A percentile compares a stretch with the other conserved stretches of the same genome.
Conservation (phyloP, 257 asterid genomes). For the Ligustrum vulgare region DNA sequence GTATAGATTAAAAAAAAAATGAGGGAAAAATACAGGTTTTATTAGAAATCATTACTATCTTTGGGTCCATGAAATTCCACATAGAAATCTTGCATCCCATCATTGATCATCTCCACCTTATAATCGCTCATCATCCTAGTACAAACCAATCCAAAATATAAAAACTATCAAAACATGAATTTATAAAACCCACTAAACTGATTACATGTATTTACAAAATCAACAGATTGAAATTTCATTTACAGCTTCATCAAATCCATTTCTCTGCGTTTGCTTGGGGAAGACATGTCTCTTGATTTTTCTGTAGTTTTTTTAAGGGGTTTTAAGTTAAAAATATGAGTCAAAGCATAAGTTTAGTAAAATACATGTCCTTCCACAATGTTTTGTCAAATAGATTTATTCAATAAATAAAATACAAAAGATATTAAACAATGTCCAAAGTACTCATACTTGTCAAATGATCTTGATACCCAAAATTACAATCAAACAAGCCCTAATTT, state of each 20-base stretch:
- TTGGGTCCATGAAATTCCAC: constrained; percentile 91
- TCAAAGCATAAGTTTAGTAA: no score
- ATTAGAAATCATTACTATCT: constrained; percentile 53
- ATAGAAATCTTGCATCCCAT: constrained; percentile 77
- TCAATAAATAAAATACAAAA: no score
- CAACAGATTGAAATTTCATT: constrained; percentile 20
- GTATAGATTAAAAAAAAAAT: constrained; percentile 20
- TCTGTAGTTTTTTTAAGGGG: neutral
- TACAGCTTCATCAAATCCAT: constrained; percentile 98
- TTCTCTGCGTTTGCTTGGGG: constrained; percentile 90
- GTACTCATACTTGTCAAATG: no score
- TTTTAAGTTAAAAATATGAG: no score
- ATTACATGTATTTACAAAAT: neutral
- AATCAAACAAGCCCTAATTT: no score
- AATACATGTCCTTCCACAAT: no score
- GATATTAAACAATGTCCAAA: no score
- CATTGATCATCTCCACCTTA: constrained; percentile 93
- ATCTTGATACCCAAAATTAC: no score
- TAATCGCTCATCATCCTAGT: constrained; percentile 91
- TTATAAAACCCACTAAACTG: neutral
- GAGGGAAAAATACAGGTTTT: neutral
- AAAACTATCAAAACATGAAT: neutral
- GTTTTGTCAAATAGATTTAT: no score
- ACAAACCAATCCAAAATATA: constrained; percentile 26
- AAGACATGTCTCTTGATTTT: constrained; percentile 55